Base-by-base conservation (phyloP, 371 early-diverging fungal genomes). In the Blakeslea trispora region DNA sequence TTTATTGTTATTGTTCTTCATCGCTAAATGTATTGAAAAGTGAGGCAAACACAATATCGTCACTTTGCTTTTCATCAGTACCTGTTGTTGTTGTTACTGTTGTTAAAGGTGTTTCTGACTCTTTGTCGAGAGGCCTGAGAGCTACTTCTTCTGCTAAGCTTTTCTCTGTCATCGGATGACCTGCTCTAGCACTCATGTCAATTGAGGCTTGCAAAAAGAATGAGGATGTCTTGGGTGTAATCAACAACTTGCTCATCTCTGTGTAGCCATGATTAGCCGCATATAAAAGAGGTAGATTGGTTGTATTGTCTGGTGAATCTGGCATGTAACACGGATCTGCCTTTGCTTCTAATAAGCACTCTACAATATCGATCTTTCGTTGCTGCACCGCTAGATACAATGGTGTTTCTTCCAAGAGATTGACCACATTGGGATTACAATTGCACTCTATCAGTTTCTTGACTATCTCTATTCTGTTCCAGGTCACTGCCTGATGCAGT, bases 181-280 rank as follows among this genome's bases (percentile, higher is more conserved):
- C 63, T 9, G 63, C 64, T 3, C 74, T 61, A 7, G 57, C 53
- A 40, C 71, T 68, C 69, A 74, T 64, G 3, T 57, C 61, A 5
- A 61, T 63, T 11, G 79, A 71, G 0, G 40, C 45, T 44, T 71
- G 60, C 23, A 79, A 57, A 31, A 74, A 59, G 22, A 56, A 72
- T 10, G 56, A 39, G 0, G 71, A 55, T 37, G 79, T 79, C 7
- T 54, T 50, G 8, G 53, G 54, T 1, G 74, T 69, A 6, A 76
- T 40, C 9, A 79, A 47, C n/a, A 74, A 34, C 8, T 40, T 50
- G 48, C 79, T 71, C 48, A 79, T 68, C 49, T 79, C 76, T 8
- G 70, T 74, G 51, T 70, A 79, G 1, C 79, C 79, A 54, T 79
- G 79, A 50, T 70, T 74, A 2, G 79, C 79, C 7, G 76, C 76